Conservation (phyloP, 1,139 yeast species). For the Magnusiomyces ingens region DNA sequence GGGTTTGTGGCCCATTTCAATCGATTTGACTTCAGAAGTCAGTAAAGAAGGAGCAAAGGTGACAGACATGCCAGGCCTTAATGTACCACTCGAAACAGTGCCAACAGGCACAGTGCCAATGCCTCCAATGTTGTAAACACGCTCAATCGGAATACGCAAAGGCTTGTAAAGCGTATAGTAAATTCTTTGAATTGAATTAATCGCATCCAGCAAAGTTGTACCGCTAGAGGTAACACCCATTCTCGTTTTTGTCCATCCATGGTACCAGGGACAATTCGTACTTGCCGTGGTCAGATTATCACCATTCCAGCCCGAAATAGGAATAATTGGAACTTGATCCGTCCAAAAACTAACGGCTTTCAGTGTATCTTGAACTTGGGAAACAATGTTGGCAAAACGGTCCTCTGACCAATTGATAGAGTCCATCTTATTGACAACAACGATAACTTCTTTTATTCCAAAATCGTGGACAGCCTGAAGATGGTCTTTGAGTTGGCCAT, state of each 20-base stretch:
- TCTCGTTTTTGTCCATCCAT: slow-evolving; percentile 86
- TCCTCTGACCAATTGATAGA: slow-evolving; percentile 78
- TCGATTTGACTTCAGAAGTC: slow-evolving; percentile 90
- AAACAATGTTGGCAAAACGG: slow-evolving; percentile 74
- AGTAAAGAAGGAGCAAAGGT: slow-evolving; percentile 90
- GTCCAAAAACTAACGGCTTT: slow-evolving; percentile 94
- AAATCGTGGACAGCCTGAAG: slow-evolving; percentile 85
- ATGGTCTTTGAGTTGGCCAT: slow-evolving; percentile 93
- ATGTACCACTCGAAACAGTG: slow-evolving; percentile 88
- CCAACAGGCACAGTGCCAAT: slow-evolving; percentile 93
- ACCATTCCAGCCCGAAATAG: slow-evolving; percentile 93
- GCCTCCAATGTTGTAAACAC: slow-evolving; percentile 92
- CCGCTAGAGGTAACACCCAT: slow-evolving; percentile 72
- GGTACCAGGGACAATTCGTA: slow-evolving; percentile 84
- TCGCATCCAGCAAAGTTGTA: slow-evolving; percentile 83
- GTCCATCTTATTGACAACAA: slow-evolving; percentile 93
- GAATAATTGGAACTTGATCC: slow-evolving; percentile 85
- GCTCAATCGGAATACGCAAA: slow-evolving; percentile 86
- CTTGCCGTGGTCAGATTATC: slow-evolving; percentile 87
- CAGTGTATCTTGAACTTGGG: slow-evolving; percentile 86
- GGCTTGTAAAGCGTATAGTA: slow-evolving; percentile 84
- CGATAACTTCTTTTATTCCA: slow-evolving; percentile 83
- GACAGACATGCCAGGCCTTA: slow-evolving; percentile 88
- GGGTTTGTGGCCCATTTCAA: slow-evolving; percentile 91
- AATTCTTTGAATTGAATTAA: slow-evolving; percentile 82